These are phyloP conservation scores for Liquidambar formosana DNA, from an alignment of 164 flowering plant genomes.

Conservation along the genomic window DNA sequence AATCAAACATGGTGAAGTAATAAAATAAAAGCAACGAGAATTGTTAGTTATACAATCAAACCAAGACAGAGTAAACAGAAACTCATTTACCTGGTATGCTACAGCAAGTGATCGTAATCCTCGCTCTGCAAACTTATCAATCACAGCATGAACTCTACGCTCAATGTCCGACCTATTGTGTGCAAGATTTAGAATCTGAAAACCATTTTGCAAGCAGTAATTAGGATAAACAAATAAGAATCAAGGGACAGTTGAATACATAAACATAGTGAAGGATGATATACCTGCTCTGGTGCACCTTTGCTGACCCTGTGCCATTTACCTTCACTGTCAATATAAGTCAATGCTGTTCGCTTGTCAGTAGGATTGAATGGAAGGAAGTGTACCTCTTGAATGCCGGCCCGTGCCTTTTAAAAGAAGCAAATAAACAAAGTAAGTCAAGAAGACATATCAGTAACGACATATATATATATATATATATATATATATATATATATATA, in stretches of 20 bases:
- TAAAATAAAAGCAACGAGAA: not conserved
- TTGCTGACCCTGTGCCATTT: conserved; percentile 94
- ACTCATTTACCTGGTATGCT: conserved; percentile 65
- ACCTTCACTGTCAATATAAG: conserved; percentile 73
- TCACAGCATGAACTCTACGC: conserved; percentile 73
- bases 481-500: no score
- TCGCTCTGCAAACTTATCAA: conserved; percentile 85
- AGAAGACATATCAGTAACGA: not conserved
- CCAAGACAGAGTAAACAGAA: not conserved
- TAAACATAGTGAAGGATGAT: not conserved
- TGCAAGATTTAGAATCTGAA: conserved; percentile 61
- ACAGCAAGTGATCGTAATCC: conserved; percentile 86
- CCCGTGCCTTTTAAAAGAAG: conserved; percentile 49
- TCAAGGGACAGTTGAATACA: not conserved
- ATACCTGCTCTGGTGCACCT: conserved; percentile 96
- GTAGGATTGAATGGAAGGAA: conserved; percentile 98
- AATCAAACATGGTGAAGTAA: not conserved
- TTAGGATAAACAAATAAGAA: not conserved
- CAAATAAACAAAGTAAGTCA: not conserved
- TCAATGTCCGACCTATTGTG: conserved; percentile 68
- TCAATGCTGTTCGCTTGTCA: conserved; percentile 91
- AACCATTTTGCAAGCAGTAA: conserved; percentile 8
- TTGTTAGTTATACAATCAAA: not conserved
- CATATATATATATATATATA: no score
- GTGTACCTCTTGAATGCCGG: conserved; percentile 85